Base-by-base conservation (phyloP, 2,329 filamentous ascomycete species). In the Byssochlamys sp. region DNA sequence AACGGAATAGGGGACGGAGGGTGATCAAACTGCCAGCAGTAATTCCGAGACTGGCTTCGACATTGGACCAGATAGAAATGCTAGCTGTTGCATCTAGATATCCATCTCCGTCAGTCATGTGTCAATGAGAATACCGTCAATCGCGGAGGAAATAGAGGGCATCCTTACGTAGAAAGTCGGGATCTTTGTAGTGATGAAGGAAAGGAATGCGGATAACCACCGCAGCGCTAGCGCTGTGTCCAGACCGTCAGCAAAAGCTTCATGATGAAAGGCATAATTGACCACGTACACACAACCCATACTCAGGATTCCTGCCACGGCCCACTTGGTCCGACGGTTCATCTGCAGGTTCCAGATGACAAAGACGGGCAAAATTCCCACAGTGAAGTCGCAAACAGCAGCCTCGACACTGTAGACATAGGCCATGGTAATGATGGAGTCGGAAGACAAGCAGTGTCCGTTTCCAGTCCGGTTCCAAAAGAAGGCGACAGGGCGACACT, bases 261-360 rank as follows among this genome's bases (percentile, higher is more conserved):
- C 45, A 48, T 28, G 6, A 55, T 10, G 19, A 39, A 49, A 14
- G 65, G 19, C 67, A 64, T 48, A 72, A 65, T 6, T 6, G 49
- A 28, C 12, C 24, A 65, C 69, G 58, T 67, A 72, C 56, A 78
- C 74, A 62, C 82, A 82, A 28, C 82, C 85, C 71, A 85, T 77
- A 5, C 76, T 75, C 54, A 86, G 69, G 51, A 86, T 75, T 4
- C 75, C 73, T 9, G 78, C 77, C 25, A 85, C 71, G 1, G 81
- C 75, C 5, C 77, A 31, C 64, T 84, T 85, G 2, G 77, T 79
- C 57, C 72, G 75, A 6, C 60, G 63, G 52, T 77, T 77, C 77
- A 86, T 83, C 57, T 84, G 77, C 28, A 85, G 66, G 27, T 77
- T 75, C 72, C 75, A 80, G 1, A 86, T 75, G 2, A 86, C 71